phyloP scores from a whole-genome alignment of 2,329 filamentous ascomycete genomes.

The Incumbomyces lentus region DNA sequence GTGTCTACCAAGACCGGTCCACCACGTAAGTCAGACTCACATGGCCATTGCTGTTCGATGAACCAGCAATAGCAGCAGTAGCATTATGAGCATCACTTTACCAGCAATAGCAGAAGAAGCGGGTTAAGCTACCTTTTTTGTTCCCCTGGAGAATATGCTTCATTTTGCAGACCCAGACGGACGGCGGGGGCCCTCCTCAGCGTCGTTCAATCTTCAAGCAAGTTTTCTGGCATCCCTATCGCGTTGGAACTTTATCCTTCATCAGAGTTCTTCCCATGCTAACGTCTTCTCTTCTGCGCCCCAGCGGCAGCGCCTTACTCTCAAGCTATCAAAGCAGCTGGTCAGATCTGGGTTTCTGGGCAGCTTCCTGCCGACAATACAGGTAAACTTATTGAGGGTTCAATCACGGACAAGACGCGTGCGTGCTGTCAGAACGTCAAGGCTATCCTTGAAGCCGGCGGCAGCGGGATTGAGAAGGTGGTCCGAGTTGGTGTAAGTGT shows the following conservation, averaged over 20 bases:
- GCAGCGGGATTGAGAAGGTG: conserved; percentile 65
- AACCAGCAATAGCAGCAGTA: too few relatives aligned
- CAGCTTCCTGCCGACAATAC: conserved; percentile 62
- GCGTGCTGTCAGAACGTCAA: conserved; percentile 69
- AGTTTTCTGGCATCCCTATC: neutral
- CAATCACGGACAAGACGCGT: conserved; percentile 58
- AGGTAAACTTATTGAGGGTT: conserved; percentile 52
- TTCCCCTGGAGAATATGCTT: too few relatives aligned
- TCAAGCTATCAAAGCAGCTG: conserved; percentile 57
- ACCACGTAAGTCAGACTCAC: conserved; percentile 1
- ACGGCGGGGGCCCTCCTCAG: too few relatives aligned
- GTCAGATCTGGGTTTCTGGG: conserved; percentile 61
- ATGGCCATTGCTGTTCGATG: neutral
- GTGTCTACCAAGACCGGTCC: conserved; percentile 5
- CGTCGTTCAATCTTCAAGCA: too few relatives aligned
- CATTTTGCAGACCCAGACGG: too few relatives aligned
- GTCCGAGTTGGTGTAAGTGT: conserved; percentile 65
- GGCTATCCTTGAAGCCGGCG: conserved; percentile 72
- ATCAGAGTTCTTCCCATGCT: neutral
- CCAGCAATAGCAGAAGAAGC: too few relatives aligned
- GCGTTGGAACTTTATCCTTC: neutral
- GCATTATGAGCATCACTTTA: too few relatives aligned
- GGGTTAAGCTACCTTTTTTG: too few relatives aligned
- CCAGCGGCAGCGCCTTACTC: conserved; percentile 26
- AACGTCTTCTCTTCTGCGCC: neutral